Conservation (phyloP, 176 grass and related monocot species). For the Oryza meridionalis region DNA sequence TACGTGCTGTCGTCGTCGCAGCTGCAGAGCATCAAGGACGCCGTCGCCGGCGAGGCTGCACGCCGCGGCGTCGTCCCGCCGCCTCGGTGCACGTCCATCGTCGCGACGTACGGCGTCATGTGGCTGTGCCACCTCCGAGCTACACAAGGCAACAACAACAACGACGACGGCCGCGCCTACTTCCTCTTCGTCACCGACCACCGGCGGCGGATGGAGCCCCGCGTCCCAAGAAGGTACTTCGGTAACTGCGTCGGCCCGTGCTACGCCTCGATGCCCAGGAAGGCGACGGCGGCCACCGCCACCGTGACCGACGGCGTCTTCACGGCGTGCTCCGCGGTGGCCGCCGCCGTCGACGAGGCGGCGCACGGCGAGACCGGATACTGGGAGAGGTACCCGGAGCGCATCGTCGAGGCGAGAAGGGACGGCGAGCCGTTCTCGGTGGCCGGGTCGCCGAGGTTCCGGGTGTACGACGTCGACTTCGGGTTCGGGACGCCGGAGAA, state of each 20-base stretch:
- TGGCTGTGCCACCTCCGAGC: slow-evolving; percentile 28
- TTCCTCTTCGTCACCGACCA: background rate
- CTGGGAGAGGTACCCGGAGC: background rate
- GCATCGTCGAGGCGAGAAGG: background rate
- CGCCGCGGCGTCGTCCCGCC: background rate
- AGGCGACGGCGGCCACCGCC: background rate
- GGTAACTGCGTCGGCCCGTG: slow-evolving; percentile 58
- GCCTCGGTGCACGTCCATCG: slow-evolving; percentile 35
- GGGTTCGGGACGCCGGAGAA: too few species aligned
- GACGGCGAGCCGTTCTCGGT: too few species aligned
- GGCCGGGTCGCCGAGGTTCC: too few species aligned
- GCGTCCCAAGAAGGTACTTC: slow-evolving; percentile 47
- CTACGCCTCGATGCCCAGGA: background rate
- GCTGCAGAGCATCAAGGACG: slow-evolving; percentile 24
- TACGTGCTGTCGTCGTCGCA: slow-evolving; percentile 19
- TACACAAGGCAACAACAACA: background rate
- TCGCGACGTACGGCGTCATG: slow-evolving; percentile 19
- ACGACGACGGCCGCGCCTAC: too few species aligned
- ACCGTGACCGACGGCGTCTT: background rate
- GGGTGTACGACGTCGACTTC: too few species aligned
- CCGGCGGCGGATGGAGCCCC: slow-evolving; percentile 1
- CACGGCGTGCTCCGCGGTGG: slow-evolving; percentile 15
- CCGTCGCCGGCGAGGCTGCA: background rate
- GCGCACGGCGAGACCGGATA: background rate
- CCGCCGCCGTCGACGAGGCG: slow-evolving; percentile 18